phyloP scores from a whole-genome alignment of 2,329 filamentous ascomycete genomes.

The Fonsecaea erecta region DNA sequence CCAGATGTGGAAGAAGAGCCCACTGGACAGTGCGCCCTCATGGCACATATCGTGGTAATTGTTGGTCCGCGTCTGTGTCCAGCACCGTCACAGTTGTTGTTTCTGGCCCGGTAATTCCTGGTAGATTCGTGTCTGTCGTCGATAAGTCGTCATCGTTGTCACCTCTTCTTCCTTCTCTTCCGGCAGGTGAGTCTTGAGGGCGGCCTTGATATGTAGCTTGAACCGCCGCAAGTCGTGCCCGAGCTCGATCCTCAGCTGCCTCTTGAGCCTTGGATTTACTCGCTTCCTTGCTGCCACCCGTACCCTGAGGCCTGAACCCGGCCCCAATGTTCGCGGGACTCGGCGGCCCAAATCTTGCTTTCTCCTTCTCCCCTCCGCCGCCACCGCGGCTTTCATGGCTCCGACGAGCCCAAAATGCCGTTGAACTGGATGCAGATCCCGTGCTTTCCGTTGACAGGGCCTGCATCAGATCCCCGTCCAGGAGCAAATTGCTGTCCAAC shows the following conservation, averaged over 20 bases:
- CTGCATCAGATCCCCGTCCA: constrained; percentile 2
- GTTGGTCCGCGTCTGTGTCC: constrained; percentile 14
- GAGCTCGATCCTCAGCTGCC: constrained; percentile 27
- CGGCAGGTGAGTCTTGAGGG: background rate
- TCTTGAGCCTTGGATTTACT: constrained; percentile 24
- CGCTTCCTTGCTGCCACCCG: background rate
- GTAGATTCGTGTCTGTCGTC: background rate
- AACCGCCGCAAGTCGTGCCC: constrained; percentile 3
- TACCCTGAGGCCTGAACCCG: background rate
- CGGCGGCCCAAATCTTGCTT: constrained; percentile 2
- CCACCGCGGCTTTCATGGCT: constrained; percentile 8
- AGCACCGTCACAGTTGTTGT: constrained; percentile 2
- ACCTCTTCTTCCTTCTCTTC: background rate
- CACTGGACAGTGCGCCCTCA: constrained; percentile 5
- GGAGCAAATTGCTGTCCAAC: background rate
- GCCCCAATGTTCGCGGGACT: constrained; percentile 3
- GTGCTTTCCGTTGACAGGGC: constrained; percentile 13
- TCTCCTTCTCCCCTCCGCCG: constrained; percentile 22
- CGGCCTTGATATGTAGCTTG: constrained; percentile 8
- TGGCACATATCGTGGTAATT: constrained; percentile 23
- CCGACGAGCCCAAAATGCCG: constrained; percentile 16
- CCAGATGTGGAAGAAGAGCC: background rate
- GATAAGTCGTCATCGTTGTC: background rate
- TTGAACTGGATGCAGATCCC: constrained; percentile 17
- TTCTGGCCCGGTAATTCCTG: background rate